A percentile compares a stretch with the other conserved stretches of the same genome.
phyloP scores from a whole-genome alignment of 306 rosid species.

The Quercus robur region DNA sequence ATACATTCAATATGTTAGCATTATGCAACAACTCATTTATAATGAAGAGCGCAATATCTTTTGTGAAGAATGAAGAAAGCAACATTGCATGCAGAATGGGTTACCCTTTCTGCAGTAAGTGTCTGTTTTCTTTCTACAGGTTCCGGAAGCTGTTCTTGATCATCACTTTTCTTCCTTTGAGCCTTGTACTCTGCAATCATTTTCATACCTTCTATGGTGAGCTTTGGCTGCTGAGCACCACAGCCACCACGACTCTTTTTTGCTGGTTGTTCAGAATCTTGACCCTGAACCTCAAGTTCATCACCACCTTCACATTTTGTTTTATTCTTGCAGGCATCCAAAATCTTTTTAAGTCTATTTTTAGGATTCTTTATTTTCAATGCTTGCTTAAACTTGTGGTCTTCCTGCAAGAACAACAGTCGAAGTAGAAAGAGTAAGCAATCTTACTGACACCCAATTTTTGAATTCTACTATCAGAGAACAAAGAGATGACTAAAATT shows the following conservation, averaged over 20 bases:
- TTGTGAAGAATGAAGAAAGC: not conserved
- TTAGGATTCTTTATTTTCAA: constrained; percentile 81
- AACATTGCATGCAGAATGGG: not conserved
- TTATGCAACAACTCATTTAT: not conserved
- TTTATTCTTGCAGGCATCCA: constrained; percentile 94
- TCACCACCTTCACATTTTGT: constrained; percentile 97
- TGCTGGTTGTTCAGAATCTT: constrained; percentile 67
- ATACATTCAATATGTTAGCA: constrained; percentile 17
- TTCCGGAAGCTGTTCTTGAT: constrained; percentile 96
- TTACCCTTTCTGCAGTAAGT: constrained; percentile 91
- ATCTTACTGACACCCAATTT: not conserved
- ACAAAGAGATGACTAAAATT: not conserved
- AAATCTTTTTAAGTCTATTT: constrained; percentile 65
- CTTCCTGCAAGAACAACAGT: constrained; percentile 51
- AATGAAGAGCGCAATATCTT: not conserved
- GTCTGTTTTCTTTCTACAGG: constrained; percentile 97
- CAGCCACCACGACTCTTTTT: constrained; percentile 96
- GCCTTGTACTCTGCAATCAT: constrained; percentile 86
- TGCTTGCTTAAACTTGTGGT: constrained; percentile 92
- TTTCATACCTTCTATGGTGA: constrained; percentile 89
- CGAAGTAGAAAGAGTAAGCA: constrained; percentile 5
- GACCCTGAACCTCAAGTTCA: constrained; percentile 69
- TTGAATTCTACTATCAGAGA: not conserved
- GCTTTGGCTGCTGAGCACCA: constrained; percentile 99
- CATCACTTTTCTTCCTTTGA: constrained; percentile 91